Evolutionary conservation across 805 yeast species (phyloP).

Genomic region (Candida morakotiae): DNA sequence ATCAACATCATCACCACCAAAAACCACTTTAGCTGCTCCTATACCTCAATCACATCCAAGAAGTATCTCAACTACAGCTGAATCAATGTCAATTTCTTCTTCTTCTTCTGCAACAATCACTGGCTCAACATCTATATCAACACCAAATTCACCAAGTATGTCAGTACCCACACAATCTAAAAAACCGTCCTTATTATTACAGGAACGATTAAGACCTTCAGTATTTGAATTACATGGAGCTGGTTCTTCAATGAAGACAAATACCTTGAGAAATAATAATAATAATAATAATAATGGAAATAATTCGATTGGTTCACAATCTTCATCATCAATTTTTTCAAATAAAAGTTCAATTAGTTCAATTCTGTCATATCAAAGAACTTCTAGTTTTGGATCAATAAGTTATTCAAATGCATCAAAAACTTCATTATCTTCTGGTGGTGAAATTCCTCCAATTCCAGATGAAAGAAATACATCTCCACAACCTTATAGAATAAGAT

Average conservation of each 20-base stretch:
- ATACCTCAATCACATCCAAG: slow-evolving; percentile 3
- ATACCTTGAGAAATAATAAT: background rate
- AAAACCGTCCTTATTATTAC: slow-evolving; percentile 15
- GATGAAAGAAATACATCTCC: background rate
- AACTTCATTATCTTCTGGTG: slow-evolving; percentile 1
- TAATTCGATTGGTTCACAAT: slow-evolving; percentile 22
- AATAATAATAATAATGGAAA: background rate
- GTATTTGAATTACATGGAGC: slow-evolving; percentile 28
- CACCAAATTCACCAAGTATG: slow-evolving; percentile 2
- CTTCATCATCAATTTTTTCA: slow-evolving; percentile 32
- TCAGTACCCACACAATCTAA: slow-evolving; percentile 6
- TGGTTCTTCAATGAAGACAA: slow-evolving; percentile 2
- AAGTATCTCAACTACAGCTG: slow-evolving; percentile 4
- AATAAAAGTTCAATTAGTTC: slow-evolving; percentile 34
- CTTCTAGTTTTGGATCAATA: slow-evolving; percentile 27
- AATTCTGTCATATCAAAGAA: slow-evolving; percentile 21
- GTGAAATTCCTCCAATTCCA: background rate
- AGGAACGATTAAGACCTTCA: slow-evolving; percentile 32
- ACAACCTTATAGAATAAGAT: background rate
- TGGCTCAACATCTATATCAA: background rate
- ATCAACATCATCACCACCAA: slow-evolving; percentile 1
- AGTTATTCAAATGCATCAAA: slow-evolving; percentile 12
- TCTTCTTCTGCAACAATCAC: background rate
- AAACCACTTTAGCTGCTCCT: slow-evolving; percentile 2
- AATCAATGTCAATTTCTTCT: background rate